Conservation (phyloP, 2,329 filamentous ascomycete species). For the Colletotrichum sp. region DNA sequence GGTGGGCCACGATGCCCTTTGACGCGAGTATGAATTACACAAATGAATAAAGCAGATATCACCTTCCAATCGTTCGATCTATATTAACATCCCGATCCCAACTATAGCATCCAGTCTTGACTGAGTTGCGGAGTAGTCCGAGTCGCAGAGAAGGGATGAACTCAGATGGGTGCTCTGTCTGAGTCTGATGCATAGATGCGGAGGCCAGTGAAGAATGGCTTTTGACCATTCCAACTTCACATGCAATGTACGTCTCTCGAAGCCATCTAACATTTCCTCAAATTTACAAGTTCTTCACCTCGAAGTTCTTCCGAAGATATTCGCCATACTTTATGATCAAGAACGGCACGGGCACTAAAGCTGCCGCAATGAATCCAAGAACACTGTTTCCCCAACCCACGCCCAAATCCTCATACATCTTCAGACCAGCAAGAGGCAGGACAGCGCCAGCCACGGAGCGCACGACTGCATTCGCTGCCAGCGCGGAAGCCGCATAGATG, state of each 20-base stretch:
- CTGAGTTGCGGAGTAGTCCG: not conserved
- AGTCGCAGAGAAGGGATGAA: not conserved
- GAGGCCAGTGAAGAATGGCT: not conserved
- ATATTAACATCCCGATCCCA: not conserved
- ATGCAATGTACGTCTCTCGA: not conserved
- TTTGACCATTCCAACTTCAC: not conserved
- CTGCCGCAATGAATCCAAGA: conserved; percentile 46
- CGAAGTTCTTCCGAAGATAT: conserved; percentile 28
- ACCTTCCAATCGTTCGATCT: not conserved
- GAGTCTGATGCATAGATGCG: not conserved
- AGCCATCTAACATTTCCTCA: not conserved
- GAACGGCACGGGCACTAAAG: conserved; percentile 49
- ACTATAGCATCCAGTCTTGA: not conserved
- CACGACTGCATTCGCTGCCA: conserved; percentile 69
- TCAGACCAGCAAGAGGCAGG: conserved; percentile 19
- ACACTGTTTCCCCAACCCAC: conserved; percentile 26
- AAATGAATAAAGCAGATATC: conserved; percentile 12
- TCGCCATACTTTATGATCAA: conserved; percentile 52
- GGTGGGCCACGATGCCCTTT: conserved; percentile 1
- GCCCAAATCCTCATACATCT: conserved; percentile 22
- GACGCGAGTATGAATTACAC: conserved; percentile 17
- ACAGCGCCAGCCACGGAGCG: conserved; percentile 43
- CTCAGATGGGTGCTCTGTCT: not conserved
- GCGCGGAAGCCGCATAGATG: conserved; percentile 52
- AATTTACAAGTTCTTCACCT: not conserved